Conservation (phyloP, 1,139 yeast genomes). For the Sugiyamaella neomexicana region DNA sequence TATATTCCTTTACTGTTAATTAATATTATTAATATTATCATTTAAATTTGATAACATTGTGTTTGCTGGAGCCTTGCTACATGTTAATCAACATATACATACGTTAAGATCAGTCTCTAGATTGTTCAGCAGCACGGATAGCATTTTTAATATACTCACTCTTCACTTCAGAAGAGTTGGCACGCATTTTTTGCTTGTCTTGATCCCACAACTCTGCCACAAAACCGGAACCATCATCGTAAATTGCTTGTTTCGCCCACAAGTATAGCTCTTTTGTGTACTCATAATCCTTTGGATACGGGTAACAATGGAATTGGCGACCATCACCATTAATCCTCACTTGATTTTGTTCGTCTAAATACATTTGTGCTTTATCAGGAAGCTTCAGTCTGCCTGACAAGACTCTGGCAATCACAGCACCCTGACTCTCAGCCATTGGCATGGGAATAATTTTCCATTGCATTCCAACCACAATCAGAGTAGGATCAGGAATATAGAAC, state of each 20-base stretch:
- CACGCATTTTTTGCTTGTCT: slow-evolving; percentile 27
- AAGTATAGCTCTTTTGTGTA: slow-evolving; percentile 46
- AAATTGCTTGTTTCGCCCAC: slow-evolving; percentile 42
- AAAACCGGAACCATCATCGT: slow-evolving; percentile 30
- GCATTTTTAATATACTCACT: slow-evolving; percentile 7
- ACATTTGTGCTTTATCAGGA: slow-evolving; percentile 49
- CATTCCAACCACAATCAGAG: slow-evolving; percentile 54
- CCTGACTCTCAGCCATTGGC: slow-evolving; percentile 60
- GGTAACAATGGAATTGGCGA: slow-evolving; percentile 47
- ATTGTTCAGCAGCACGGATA: neutral
- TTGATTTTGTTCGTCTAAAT: slow-evolving; percentile 44
- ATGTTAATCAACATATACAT: neutral
- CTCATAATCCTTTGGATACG: slow-evolving; percentile 51
- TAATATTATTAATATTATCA: too few species aligned
- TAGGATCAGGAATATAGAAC: slow-evolving; percentile 54
- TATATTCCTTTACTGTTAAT: too few species aligned
- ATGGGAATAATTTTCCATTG: slow-evolving; percentile 59
- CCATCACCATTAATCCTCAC: slow-evolving; percentile 44
- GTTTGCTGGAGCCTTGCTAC: too few species aligned
- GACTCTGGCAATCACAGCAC: slow-evolving; percentile 55
- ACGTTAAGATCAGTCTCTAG: neutral
- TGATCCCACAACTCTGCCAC: slow-evolving; percentile 33
- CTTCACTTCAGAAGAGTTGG: slow-evolving; percentile 16
- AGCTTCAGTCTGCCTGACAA: slow-evolving; percentile 50
- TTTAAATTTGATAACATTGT: too few species aligned